These are phyloP conservation scores for Pseudogymnoascus sp. DNA, from an alignment of 2,329 filamentous ascomycete species.

Conservation along the genomic window DNA sequence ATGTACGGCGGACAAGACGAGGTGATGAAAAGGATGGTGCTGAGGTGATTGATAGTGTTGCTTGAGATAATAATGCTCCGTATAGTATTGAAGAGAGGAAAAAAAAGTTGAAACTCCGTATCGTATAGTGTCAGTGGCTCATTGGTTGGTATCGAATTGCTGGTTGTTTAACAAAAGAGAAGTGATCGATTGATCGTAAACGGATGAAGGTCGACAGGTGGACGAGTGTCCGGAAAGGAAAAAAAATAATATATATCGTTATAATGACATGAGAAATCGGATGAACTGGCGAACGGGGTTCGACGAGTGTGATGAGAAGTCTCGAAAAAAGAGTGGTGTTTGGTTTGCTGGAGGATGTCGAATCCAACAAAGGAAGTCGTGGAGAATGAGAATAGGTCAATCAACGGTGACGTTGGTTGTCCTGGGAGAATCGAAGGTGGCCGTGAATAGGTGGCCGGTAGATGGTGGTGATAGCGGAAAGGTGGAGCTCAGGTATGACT, in stretches of 20 bases:
- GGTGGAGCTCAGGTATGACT: slow-evolving; percentile 9
- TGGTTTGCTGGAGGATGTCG: slow-evolving; percentile 15
- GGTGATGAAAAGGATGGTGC: slow-evolving; percentile 20
- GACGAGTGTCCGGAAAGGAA: slow-evolving; percentile 27
- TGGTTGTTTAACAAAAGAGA: slow-evolving; percentile 44
- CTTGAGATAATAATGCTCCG: slow-evolving; percentile 17
- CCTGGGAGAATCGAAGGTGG: slow-evolving; percentile 17
- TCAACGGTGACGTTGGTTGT: slow-evolving; percentile 19
- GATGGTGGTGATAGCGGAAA: slow-evolving; percentile 1
- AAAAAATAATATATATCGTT: slow-evolving; percentile 28
- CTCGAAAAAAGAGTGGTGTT: slow-evolving; percentile 11
- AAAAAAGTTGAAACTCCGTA: slow-evolving; percentile 30
- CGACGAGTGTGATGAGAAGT: background rate
- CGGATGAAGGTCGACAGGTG: slow-evolving; percentile 21
- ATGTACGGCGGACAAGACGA: slow-evolving; percentile 14
- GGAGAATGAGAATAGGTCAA: slow-evolving; percentile 19
- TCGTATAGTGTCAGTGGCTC: slow-evolving; percentile 34
- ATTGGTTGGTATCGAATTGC: slow-evolving; percentile 38
- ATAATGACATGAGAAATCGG: slow-evolving; percentile 29
- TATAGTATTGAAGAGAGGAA: slow-evolving; percentile 24
- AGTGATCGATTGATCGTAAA: slow-evolving; percentile 36
- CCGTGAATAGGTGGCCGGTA: slow-evolving; percentile 5
- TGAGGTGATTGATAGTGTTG: slow-evolving; percentile 31
- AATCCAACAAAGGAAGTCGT: slow-evolving; percentile 26
- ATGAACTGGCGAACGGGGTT: slow-evolving; percentile 10